Base-by-base conservation (phyloP, 768 basidiomycete genomes). In the Agaricus sinodeliciosus region DNA sequence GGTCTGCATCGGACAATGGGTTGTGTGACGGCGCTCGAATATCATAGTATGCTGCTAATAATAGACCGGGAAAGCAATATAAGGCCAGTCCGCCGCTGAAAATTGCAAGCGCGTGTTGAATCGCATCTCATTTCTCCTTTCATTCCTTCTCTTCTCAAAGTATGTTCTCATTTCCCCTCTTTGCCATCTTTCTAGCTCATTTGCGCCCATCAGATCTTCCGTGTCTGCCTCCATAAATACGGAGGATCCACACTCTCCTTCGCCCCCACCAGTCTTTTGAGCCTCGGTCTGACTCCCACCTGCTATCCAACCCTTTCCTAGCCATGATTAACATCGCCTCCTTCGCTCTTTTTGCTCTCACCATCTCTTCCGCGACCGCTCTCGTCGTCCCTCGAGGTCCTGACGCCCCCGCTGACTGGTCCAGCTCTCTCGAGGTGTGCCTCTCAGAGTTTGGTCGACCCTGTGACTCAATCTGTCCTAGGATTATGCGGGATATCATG, bases 401-500 rank as follows among this genome's bases (percentile, higher is more conserved):
- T 15, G 61, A 57, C 37, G 67, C 66, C 22, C 80, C 78, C 4
- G 35, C 65, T 4, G 72, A 71, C 18, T 85, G 78, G 70, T 59
- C 65, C 18, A 70, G 69, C 4, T 63, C 59, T 43, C 76, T 87
- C 4, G 85, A 78, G 69, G 68, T 74, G 56, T 13, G 48, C 40
- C 28, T n/a, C 39, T 47, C 22, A 44, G 28, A 40, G 25, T 4
- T 28, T 46, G 16, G 35, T 37, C 55, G 43, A 34, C 46, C 40
- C 50, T 27, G 51, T 46, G 22, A 47, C 47, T 46, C 34, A 53
- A 46, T 25, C 11, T 41, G 36, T 26, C 46, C 22, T 51, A 84
- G 81, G 43, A 63, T 15, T 87, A 87, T 61, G 58, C 67, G 37
- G 58, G 48, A 13, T 85, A 87, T 69, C 82, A 87, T 69, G 59